phyloP scores from a whole-genome alignment of 805 yeast species.

The Metahyphopichia silvanorum region DNA sequence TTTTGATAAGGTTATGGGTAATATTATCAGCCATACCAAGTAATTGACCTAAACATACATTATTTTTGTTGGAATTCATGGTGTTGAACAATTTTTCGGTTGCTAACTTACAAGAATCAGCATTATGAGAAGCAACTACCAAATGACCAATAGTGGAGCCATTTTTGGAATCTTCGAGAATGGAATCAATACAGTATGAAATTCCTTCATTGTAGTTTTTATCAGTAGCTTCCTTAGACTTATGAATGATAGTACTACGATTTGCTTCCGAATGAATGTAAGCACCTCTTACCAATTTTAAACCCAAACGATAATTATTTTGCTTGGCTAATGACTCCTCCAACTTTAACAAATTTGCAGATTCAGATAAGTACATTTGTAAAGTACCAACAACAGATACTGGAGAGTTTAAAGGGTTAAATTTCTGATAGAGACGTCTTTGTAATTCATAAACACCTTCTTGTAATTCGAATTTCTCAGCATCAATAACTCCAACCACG shows the following conservation, averaged over 20 bases:
- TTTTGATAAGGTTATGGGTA: constrained; percentile 67
- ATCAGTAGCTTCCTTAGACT: constrained; percentile 80
- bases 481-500: constrained; percentile 80
- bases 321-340: constrained; percentile 66
- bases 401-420: constrained; percentile 57
- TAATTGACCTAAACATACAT: constrained; percentile 84
- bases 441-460: constrained; percentile 90
- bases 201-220: constrained; percentile 69
- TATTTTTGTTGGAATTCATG: constrained; percentile 35
- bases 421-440: constrained; percentile 70
- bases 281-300: constrained; percentile 94
- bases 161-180: constrained; percentile 35
- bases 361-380: constrained; percentile 84
- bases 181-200: constrained; percentile 54
- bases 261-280: constrained; percentile 86
- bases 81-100: constrained; percentile 47
- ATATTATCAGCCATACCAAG: constrained; percentile 95
- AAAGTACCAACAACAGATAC: constrained; percentile 83
- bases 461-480: constrained; percentile 86
- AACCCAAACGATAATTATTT: constrained; percentile 68
- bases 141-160: constrained; percentile 64
- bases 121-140: constrained; percentile 90
- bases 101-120: constrained; percentile 70
- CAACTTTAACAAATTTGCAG: constrained; percentile 53
- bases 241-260: constrained; percentile 64